Evolutionary conservation across 2,329 filamentous ascomycete genomes (phyloP), one percentile per base, ranked within the genome.

Genomic region (Aureobasidium sp.): DNA sequence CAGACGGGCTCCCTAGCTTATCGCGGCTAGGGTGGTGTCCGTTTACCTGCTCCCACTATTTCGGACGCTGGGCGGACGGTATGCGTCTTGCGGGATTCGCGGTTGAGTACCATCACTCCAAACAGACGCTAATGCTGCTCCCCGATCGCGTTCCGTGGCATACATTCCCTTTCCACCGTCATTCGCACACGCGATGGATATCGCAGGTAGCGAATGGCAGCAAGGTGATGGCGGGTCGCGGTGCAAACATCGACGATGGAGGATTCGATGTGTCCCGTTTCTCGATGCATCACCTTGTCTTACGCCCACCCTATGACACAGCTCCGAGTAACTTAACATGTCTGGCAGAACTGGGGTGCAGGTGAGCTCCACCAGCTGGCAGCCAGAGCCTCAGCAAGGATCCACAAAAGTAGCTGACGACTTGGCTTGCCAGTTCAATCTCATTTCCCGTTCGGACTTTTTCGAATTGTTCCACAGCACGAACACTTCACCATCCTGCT

Each of bases 371-470:
- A 22, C 22, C 45, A 12, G 29, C 14, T 22, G 38, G 45, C 45
- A 12, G 29, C 14, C 32, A 49, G 45, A 49, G 24, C 45, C 45
- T 49, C 45, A 38, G 6, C 21, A 27, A 21, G 45, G 34, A 49
- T 39, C 45, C 45, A 49, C 34, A 49, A 17, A 21, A 37, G 29
- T 27, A 35, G 44, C 32, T 24, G 32, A 38, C 34, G 24, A 49
- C 22, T 34, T 16, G 45, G 45, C 32, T 16, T 32, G 19, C 32
- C 34, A 29, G 34, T 49, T 34, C 45, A 49, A 49, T 24, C 45
- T 49, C 45, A 49, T 49, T 49, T 49, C 45, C 45, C 45, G 34
- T 47, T 47, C 42, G 30, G 42, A 47, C 42, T 47, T 47, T 47
- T 38, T 25, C 27, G 8, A 49, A 38, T 38, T 49, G 34, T 49